A percentile compares a stretch with the other conserved stretches of the same genome.
Conservation (phyloP, 208 protist species). For the Vickermania ingenoplastis region DNA sequence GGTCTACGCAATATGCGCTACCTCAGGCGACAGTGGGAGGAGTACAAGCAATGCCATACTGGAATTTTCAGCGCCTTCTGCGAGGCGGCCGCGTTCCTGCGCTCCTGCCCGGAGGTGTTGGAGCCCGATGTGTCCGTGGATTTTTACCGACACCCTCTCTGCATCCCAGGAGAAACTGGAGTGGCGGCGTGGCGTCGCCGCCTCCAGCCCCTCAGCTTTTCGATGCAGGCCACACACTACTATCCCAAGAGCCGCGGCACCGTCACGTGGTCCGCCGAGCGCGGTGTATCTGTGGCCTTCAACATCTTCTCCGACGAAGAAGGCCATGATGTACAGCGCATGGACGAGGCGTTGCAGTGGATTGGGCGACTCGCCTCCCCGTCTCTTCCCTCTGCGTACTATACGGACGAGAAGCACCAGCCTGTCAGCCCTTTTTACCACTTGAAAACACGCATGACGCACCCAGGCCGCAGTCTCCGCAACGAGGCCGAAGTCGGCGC, state of each 20-base stretch:
- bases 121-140: slow-evolving; percentile 41
- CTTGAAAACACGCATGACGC: slow-evolving; percentile 22
- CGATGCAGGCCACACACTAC: slow-evolving; percentile 58
- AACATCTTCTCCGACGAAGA: slow-evolving; percentile 33
- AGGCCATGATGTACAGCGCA: slow-evolving; percentile 30
- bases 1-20: slow-evolving; percentile 46
- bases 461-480: slow-evolving; percentile 24
- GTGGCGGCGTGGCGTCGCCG: slow-evolving; percentile 10
- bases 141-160: slow-evolving; percentile 52
- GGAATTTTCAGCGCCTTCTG: slow-evolving; percentile 50
- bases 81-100: slow-evolving; percentile 54
- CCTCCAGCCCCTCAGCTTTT: slow-evolving; percentile 37
- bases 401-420: slow-evolving; percentile 18
- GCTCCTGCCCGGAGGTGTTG: slow-evolving; percentile 16
- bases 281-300: slow-evolving; percentile 18
- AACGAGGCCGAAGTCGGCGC: slow-evolving; percentile 41
- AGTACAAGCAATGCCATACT: slow-evolving; percentile 53
- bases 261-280: slow-evolving; percentile 14
- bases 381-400: slow-evolving; percentile 29
- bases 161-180: neutral
- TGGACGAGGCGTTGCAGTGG: slow-evolving; percentile 74
- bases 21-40: slow-evolving; percentile 47
- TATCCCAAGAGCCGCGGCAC: slow-evolving; percentile 49
- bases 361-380: slow-evolving; percentile 38
- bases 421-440: slow-evolving; percentile 40